phyloP scores from a whole-genome alignment of 805 yeast species.

The Suhomyces canberraensis region DNA sequence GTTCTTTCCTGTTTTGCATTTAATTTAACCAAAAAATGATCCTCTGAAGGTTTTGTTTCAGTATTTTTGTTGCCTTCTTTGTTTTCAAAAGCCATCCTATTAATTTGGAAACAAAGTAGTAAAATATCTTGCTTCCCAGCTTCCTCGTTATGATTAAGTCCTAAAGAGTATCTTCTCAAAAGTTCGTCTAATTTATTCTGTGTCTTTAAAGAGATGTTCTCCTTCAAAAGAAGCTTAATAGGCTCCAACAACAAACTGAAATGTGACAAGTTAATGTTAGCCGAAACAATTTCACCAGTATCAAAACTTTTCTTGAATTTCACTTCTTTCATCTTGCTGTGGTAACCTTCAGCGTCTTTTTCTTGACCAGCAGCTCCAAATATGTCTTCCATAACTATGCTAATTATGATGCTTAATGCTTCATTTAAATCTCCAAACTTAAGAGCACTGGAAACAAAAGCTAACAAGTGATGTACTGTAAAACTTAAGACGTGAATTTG shows the following conservation, averaged over 20 bases:
- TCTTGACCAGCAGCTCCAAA: conserved; percentile 93
- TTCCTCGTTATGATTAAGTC: conserved; percentile 69
- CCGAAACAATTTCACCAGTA: conserved; percentile 73
- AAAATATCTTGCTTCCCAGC: conserved; percentile 56
- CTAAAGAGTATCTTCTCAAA: conserved; percentile 71
- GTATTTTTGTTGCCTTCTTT: conserved; percentile 13
- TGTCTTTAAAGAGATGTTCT: conserved; percentile 61
- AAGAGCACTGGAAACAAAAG: conserved; percentile 45
- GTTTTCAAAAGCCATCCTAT: conserved; percentile 45
- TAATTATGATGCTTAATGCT: conserved; percentile 56
- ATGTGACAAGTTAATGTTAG: conserved; percentile 54
- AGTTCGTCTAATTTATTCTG: conserved; percentile 79
- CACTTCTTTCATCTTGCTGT: conserved; percentile 83
- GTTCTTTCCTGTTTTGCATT: conserved; percentile 56
- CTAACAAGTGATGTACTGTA: conserved; percentile 74
- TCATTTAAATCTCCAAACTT: conserved; percentile 75
- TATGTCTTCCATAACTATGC: conserved; percentile 83
- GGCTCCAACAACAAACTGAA: conserved; percentile 67
- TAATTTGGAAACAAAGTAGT: conserved; percentile 70
- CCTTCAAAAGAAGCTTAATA: conserved; percentile 56
- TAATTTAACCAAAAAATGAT: conserved; percentile 72
- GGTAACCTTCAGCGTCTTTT: conserved; percentile 91
- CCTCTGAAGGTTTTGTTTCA: conserved; percentile 39
- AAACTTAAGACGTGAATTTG: conserved; percentile 90
- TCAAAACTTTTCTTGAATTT: conserved; percentile 86